Conservation (phyloP, 352 stramenopile species). For the Phytophthora cryptogea region DNA sequence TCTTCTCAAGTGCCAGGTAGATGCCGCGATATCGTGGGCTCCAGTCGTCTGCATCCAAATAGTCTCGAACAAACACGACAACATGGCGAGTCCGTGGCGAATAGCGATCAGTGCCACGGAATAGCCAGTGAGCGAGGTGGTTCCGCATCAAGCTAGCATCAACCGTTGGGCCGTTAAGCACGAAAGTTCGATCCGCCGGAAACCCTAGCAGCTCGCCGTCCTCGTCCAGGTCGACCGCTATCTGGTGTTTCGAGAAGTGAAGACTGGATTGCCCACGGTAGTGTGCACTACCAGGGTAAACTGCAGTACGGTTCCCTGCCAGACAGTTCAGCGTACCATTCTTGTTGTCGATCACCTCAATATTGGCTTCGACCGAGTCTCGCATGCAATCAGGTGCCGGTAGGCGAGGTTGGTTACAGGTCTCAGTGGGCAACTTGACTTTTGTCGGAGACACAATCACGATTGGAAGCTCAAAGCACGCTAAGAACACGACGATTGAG, state of each 20-base stretch:
- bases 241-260: slow-evolving; percentile 62
- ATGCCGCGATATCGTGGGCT: slow-evolving; percentile 57
- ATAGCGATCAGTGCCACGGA: slow-evolving; percentile 61
- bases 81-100: slow-evolving; percentile 58
- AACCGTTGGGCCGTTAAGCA: slow-evolving; percentile 61
- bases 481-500: slow-evolving; percentile 16
- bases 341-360: slow-evolving; percentile 60
- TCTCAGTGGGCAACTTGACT: slow-evolving; percentile 50
- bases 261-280: slow-evolving; percentile 69
- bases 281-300: slow-evolving; percentile 48
- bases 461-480: slow-evolving; percentile 56
- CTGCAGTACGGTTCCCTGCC: slow-evolving; percentile 27
- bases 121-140: slow-evolving; percentile 74
- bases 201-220: slow-evolving; percentile 44
- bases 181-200: slow-evolving; percentile 49
- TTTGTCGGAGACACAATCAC: slow-evolving; percentile 51
- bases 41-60: slow-evolving; percentile 29
- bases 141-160: slow-evolving; percentile 70
- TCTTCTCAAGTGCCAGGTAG: slow-evolving; percentile 67
- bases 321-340: slow-evolving; percentile 52
- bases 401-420: slow-evolving; percentile 48
- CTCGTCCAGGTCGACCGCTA: slow-evolving; percentile 43
- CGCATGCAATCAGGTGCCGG: slow-evolving; percentile 58
- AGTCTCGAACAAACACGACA: slow-evolving; percentile 57
- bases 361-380: slow-evolving; percentile 38